A percentile compares a stretch with the other conserved stretches of the same genome.
Conservation (phyloP, 352 stramenopile species). For the Phytophthora cactorum region DNA sequence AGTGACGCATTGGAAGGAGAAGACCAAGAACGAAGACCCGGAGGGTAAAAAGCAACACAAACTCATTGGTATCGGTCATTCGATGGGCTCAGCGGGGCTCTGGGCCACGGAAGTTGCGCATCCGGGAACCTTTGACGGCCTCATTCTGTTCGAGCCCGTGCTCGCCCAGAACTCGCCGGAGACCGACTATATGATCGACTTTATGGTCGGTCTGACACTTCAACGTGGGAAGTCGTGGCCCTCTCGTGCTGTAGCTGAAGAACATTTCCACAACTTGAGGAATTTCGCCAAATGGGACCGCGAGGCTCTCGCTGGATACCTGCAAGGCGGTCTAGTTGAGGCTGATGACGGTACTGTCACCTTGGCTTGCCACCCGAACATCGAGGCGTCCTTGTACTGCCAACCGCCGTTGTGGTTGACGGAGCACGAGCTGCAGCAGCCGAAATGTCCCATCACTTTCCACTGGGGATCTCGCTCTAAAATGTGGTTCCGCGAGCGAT, state of each 20-base stretch:
- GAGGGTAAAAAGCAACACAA: slow-evolving; percentile 18
- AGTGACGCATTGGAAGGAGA: slow-evolving; percentile 37
- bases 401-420: slow-evolving; percentile 42
- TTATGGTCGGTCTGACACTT: slow-evolving; percentile 45
- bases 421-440: slow-evolving; percentile 39
- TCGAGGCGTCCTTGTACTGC: slow-evolving; percentile 56
- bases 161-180: slow-evolving; percentile 36
- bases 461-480: slow-evolving; percentile 55
- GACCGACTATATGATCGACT: slow-evolving; percentile 39
- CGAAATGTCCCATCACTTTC: slow-evolving; percentile 49
- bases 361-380: slow-evolving; percentile 47
- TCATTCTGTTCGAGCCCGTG: slow-evolving; percentile 62
- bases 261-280: slow-evolving; percentile 33
- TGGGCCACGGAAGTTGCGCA: slow-evolving; percentile 43
- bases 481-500: slow-evolving; percentile 44
- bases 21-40: slow-evolving; percentile 15
- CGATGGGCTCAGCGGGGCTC: slow-evolving; percentile 47
- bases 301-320: slow-evolving; percentile 36
- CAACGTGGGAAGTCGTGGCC: slow-evolving; percentile 37
- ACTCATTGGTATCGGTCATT: slow-evolving; percentile 58
- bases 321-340: slow-evolving; percentile 37
- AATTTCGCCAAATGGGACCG: slow-evolving; percentile 52
- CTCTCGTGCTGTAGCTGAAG: slow-evolving; percentile 35
- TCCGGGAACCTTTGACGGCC: slow-evolving; percentile 54
- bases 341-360: slow-evolving; percentile 31